Evolutionary conservation across 2,329 filamentous ascomycete species (phyloP).

Genomic region (Clathrospora elynae): DNA sequence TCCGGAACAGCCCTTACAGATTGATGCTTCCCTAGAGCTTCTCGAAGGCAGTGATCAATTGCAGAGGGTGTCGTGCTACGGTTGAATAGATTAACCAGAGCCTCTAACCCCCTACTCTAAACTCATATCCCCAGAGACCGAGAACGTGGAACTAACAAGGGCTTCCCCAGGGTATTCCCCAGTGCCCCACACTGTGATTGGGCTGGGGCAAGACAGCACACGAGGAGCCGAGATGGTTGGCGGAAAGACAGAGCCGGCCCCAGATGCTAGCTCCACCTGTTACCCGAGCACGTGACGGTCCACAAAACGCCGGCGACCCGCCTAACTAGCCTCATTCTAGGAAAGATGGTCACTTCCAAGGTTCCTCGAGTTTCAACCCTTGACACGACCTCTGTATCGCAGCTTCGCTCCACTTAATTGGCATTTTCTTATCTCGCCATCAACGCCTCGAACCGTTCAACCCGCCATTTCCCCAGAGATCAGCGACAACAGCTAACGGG

Average conservation of each 20-base stretch:
- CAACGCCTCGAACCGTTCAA: slow-evolving; percentile 8
- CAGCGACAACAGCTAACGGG: slow-evolving; percentile 2
- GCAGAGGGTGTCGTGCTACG: slow-evolving; percentile 11
- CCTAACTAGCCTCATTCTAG: slow-evolving; percentile 1
- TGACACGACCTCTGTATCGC: neutral
- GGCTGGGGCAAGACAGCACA: neutral
- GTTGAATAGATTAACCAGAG: slow-evolving; percentile 27
- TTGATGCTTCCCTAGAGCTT: slow-evolving; percentile 13
- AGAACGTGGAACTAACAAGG: slow-evolving; percentile 10
- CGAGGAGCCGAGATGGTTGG: slow-evolving; percentile 12
- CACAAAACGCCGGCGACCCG: neutral
- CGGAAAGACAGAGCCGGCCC: slow-evolving; percentile 9
- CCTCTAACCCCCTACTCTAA: slow-evolving; percentile 21
- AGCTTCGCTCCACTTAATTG: slow-evolving; percentile 6
- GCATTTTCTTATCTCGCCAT: slow-evolving; percentile 7
- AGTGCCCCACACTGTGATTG: slow-evolving; percentile 1
- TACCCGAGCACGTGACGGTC: slow-evolving; percentile 4
- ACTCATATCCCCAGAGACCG: slow-evolving; percentile 14
- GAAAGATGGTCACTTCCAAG: too few relatives aligned
- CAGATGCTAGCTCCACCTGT: slow-evolving; percentile 2
- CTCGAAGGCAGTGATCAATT: slow-evolving; percentile 16
- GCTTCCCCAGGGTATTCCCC: slow-evolving; percentile 8
- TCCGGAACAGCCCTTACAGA: neutral
- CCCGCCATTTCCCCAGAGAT: slow-evolving; percentile 3
- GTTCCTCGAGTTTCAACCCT: too few relatives aligned